phyloP scores from a whole-genome alignment of 1,139 yeast genomes.

The Geotrichum siamense region DNA sequence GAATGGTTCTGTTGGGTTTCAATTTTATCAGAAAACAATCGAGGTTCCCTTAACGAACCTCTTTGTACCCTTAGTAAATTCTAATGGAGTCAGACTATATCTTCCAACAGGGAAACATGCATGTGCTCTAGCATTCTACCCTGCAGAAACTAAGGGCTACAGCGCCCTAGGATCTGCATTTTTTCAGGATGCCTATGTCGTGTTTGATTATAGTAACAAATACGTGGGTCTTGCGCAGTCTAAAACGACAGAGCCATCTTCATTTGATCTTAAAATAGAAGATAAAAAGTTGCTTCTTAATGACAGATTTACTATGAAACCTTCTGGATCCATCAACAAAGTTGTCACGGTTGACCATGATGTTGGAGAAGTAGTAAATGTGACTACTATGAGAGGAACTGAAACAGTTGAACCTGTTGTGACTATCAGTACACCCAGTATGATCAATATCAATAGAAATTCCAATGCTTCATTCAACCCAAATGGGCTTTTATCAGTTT shows the following conservation, averaged over 20 bases:
- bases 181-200: constrained; percentile 50
- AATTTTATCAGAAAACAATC: constrained; percentile 48
- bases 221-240: constrained; percentile 53
- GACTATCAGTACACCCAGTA: constrained; percentile 1
- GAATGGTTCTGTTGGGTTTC: constrained; percentile 50
- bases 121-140: constrained; percentile 52
- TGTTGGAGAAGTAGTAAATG: constrained; percentile 10
- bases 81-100: constrained; percentile 34
- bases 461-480: neutral
- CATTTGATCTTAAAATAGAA: neutral
- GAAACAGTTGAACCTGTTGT: constrained; percentile 4
- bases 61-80: constrained; percentile 38
- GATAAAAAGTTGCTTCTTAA: neutral
- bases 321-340: neutral
- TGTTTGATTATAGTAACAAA: constrained; percentile 57
- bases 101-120: constrained; percentile 49
- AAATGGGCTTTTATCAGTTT: neutral
- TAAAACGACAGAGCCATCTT: constrained; percentile 19
- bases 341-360: constrained; percentile 1
- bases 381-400: constrained; percentile 16
- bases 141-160: constrained; percentile 47
- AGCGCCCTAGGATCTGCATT: constrained; percentile 58
- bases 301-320: neutral
- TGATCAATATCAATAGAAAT: neutral
- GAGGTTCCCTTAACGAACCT: constrained; percentile 49